phyloP scores from a whole-genome alignment of 2,329 filamentous ascomycete species.

The Calonectria hawksworthii region DNA sequence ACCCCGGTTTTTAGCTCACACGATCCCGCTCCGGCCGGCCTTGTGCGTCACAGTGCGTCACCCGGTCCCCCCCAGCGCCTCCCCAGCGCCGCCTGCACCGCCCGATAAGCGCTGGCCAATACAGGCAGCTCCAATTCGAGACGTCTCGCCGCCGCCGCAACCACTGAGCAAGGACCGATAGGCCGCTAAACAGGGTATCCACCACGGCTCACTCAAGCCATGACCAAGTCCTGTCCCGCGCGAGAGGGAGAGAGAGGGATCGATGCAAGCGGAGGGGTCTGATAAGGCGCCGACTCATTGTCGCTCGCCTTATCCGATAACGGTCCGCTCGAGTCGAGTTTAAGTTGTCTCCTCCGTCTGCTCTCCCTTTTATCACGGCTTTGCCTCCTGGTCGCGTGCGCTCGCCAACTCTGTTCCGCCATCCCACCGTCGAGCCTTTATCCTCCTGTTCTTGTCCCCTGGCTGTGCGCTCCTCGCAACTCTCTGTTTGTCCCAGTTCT shows the following conservation, averaged over 20 bases:
- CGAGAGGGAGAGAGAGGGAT: background rate
- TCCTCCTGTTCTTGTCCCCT: slow-evolving; percentile 1
- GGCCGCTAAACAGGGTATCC: slow-evolving; percentile 2
- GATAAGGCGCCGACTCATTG: slow-evolving; percentile 35
- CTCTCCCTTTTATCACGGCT: slow-evolving; percentile 3
- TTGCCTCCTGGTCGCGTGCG: slow-evolving; percentile 17
- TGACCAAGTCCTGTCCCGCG: background rate
- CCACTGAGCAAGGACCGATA: slow-evolving; percentile 6
- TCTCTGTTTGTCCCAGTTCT: background rate
- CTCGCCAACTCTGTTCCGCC: background rate
- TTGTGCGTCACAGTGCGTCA: slow-evolving; percentile 39
- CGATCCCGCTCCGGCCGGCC: slow-evolving; percentile 34
- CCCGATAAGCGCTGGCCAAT: slow-evolving; percentile 45
- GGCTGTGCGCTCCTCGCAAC: background rate
- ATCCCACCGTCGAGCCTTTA: slow-evolving; percentile 5
- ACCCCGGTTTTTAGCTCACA: slow-evolving; percentile 45
- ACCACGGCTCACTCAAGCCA: slow-evolving; percentile 10
- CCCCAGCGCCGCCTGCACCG: background rate
- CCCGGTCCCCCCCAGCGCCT: background rate
- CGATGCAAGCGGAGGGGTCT: slow-evolving; percentile 11
- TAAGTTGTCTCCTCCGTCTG: slow-evolving; percentile 1
- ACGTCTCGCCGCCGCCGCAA: slow-evolving; percentile 8
- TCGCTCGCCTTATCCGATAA: slow-evolving; percentile 33
- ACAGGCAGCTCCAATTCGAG: slow-evolving; percentile 35
- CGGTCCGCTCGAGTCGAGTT: slow-evolving; percentile 16